phyloP scores from a whole-genome alignment of 1,284 basidiomycete genomes.

The Cutaneotrichosporon daszewskae region DNA sequence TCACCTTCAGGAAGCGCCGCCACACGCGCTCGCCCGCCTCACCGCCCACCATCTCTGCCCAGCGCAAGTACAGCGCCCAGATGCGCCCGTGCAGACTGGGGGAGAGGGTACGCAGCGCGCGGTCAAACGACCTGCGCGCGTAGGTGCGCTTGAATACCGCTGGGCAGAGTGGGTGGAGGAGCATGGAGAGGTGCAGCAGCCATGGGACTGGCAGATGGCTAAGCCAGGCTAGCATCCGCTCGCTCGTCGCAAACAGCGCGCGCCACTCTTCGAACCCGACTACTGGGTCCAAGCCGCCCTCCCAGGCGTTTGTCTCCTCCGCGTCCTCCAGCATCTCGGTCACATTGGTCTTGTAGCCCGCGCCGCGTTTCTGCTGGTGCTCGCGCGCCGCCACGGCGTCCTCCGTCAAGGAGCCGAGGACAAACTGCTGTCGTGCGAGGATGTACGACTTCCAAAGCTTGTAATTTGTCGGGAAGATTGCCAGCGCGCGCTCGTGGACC shows the following conservation, averaged over 20 bases:
- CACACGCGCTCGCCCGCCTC: slow-evolving; percentile 79
- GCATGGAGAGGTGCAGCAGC: slow-evolving; percentile 85
- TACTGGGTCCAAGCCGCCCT: slow-evolving; percentile 74
- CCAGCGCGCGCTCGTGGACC: slow-evolving; percentile 86
- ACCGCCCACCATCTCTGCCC: slow-evolving; percentile 84
- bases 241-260: slow-evolving; percentile 76
- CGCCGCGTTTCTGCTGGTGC: slow-evolving; percentile 63
- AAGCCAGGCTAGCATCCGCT: slow-evolving; percentile 89
- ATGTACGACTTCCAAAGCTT: slow-evolving; percentile 95
- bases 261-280: slow-evolving; percentile 96
- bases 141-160: slow-evolving; percentile 78
- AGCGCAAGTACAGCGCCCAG: slow-evolving; percentile 91
- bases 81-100: slow-evolving; percentile 90
- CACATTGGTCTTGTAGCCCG: slow-evolving; percentile 74
- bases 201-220: slow-evolving; percentile 81
- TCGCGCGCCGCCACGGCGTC: slow-evolving; percentile 46
- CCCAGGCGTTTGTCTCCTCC: slow-evolving; percentile 80
- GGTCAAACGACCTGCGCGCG: slow-evolving; percentile 88
- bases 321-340: slow-evolving; percentile 80
- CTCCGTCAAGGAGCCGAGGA: slow-evolving; percentile 62
- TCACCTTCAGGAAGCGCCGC: slow-evolving; percentile 72
- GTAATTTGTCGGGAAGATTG: slow-evolving; percentile 81
- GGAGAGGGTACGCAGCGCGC: slow-evolving; percentile 86
- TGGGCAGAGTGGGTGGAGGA: slow-evolving; percentile 86
- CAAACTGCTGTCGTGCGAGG: slow-evolving; percentile 72